These are phyloP conservation scores for Botryosphaeria agaves DNA, from an alignment of 2,329 filamentous ascomycete genomes.

Conservation along the genomic window DNA sequence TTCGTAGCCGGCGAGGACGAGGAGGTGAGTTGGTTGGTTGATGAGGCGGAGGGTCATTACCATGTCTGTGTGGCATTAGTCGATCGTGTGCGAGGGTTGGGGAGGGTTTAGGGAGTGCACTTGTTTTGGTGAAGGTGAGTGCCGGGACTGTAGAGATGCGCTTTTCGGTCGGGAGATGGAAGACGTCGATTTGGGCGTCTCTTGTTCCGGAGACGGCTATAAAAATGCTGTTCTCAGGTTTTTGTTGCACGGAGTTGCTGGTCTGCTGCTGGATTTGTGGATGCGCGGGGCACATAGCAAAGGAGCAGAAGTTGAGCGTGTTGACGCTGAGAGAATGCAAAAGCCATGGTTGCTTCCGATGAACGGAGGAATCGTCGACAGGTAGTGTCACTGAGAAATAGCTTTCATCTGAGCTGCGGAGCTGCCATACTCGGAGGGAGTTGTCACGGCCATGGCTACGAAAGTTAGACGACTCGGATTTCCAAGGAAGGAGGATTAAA, in stretches of 20 bases:
- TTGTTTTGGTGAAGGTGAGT: slow-evolving; percentile 25
- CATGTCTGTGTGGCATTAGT: slow-evolving; percentile 51
- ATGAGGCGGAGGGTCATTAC: slow-evolving; percentile 61
- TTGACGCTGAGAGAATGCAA: slow-evolving; percentile 72
- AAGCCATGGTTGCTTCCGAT: slow-evolving; percentile 59
- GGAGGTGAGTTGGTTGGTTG: slow-evolving; percentile 28
- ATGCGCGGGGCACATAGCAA: slow-evolving; percentile 52
- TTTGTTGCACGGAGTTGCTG: too few relatives aligned
- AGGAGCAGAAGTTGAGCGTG: slow-evolving; percentile 88
- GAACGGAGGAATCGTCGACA: slow-evolving; percentile 37
- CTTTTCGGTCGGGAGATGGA: slow-evolving; percentile 56
- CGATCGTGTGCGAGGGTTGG: slow-evolving; percentile 27
- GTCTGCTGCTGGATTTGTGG: too few relatives aligned
- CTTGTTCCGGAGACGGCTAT: slow-evolving; percentile 53
- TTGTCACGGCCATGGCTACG: slow-evolving; percentile 78
- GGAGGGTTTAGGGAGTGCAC: slow-evolving; percentile 18
- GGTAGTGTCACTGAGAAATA: slow-evolving; percentile 52
- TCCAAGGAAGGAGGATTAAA: too few relatives aligned
- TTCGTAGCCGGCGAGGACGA: slow-evolving; percentile 67
- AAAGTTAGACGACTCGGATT: too few relatives aligned
- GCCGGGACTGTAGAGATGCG: slow-evolving; percentile 44
- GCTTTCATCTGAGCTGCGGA: slow-evolving; percentile 42
- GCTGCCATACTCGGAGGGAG: slow-evolving; percentile 69
- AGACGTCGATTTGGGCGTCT: slow-evolving; percentile 55
- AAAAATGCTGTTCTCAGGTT: too few relatives aligned